Evolutionary conservation across 1,139 yeast species (phyloP).

Genomic region (Sugiyamaella japonica): DNA sequence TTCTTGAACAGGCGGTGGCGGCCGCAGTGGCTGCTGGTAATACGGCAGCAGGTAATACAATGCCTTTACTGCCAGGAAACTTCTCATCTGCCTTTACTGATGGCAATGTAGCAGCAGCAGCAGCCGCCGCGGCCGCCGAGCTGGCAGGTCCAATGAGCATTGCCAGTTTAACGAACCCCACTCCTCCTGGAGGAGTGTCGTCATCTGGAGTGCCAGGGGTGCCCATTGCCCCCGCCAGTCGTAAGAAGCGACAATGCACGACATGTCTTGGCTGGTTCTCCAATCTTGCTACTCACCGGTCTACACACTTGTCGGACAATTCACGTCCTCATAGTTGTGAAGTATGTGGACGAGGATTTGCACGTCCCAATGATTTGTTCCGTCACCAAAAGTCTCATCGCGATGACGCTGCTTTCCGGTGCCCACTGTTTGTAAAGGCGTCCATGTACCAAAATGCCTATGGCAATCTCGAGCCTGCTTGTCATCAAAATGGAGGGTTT

Average conservation of each 20-base stretch:
- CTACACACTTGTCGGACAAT: constrained; percentile 74
- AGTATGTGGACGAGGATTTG: constrained; percentile 79
- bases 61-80: constrained; percentile 10
- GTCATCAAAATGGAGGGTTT: constrained; percentile 83
- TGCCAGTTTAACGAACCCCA: constrained; percentile 26
- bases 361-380: constrained; percentile 80
- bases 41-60: constrained; percentile 1
- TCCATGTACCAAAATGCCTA: constrained; percentile 16
- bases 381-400: constrained; percentile 80
- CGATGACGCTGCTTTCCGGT: constrained; percentile 40
- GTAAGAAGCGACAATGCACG: constrained; percentile 83
- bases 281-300: constrained; percentile 81
- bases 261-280: constrained; percentile 74
- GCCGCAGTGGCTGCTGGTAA: constrained; percentile 16
- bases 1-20: constrained; percentile 13
- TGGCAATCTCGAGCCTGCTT: constrained; percentile 36
- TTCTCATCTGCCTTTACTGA: constrained; percentile 12
- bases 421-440: constrained; percentile 37
- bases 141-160: constrained; percentile 24
- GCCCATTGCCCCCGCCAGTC: constrained; percentile 20
- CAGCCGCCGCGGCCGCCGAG: constrained; percentile 13
- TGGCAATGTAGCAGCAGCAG: constrained; percentile 10
- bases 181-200: constrained; percentile 17
- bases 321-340: constrained; percentile 77
- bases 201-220: constrained; percentile 15